Evolutionary conservation across 176 grass and related monocot genomes (phyloP).

Genomic region (Phoenix roebelenii): DNA sequence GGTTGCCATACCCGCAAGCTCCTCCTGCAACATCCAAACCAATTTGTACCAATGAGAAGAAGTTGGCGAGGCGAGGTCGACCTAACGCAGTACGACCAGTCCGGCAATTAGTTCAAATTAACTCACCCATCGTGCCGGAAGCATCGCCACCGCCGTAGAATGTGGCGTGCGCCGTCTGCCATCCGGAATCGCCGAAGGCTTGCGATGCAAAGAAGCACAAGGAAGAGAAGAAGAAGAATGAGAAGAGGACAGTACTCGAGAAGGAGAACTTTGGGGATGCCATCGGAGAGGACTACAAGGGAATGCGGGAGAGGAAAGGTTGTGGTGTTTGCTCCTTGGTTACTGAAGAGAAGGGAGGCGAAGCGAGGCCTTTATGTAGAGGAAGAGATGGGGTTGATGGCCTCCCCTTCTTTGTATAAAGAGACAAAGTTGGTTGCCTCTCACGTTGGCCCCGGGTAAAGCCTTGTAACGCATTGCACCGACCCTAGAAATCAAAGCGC

Average conservation of each 20-base stretch:
- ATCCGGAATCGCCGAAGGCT: slow-evolving; percentile 7
- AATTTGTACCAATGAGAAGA: too few relatives aligned
- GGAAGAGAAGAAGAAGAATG: slow-evolving; percentile 6
- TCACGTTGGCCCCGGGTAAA: background rate
- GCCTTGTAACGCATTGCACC: background rate
- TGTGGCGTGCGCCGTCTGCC: slow-evolving; percentile 44
- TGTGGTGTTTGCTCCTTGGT: too few relatives aligned
- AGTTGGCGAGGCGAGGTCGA: too few relatives aligned
- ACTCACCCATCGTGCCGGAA: slow-evolving; percentile 85
- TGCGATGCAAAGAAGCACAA: background rate
- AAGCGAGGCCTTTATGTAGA: too few relatives aligned
- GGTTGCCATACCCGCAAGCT: slow-evolving; percentile 73
- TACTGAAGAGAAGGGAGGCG: too few relatives aligned
- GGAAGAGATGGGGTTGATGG: too few relatives aligned
- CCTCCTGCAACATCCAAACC: slow-evolving; percentile 34
- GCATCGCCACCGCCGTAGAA: slow-evolving; percentile 71
- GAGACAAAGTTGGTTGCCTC: background rate
- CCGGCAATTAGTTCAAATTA: background rate
- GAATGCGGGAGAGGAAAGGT: too few relatives aligned
- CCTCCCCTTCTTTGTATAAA: too few relatives aligned
- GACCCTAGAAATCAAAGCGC: background rate
- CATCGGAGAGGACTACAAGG: slow-evolving; percentile 15
- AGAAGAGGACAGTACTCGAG: slow-evolving; percentile 6
- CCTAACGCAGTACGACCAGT: too few relatives aligned
- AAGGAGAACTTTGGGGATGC: slow-evolving; percentile 14